These are phyloP conservation scores for Dimocarpus longan DNA, from an alignment of 345 rosid genomes.

Conservation along the genomic window DNA sequence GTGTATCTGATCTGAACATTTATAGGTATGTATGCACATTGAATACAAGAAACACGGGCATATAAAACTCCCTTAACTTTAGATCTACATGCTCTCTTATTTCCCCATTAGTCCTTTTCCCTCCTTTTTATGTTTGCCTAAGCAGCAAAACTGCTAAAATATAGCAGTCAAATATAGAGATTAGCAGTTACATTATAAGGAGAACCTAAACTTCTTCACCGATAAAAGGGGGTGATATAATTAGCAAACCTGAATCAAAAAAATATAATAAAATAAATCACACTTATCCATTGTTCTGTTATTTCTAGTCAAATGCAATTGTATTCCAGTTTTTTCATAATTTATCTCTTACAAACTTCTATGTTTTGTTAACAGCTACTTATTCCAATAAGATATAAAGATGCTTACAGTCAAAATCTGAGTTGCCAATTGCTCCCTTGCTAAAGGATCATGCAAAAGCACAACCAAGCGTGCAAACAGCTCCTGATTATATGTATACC, in stretches of 20 bases:
- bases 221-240: not conserved
- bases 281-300: slow-evolving; percentile 2
- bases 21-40: not conserved
- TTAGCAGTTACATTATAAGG: not conserved
- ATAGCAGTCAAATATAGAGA: not conserved
- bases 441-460: slow-evolving; percentile 93
- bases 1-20: not conserved
- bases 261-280: slow-evolving; percentile 2
- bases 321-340: not conserved
- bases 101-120: not conserved
- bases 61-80: not conserved
- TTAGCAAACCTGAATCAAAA: not conserved
- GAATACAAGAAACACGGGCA: not conserved
- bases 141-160: not conserved
- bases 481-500: slow-evolving; percentile 55
- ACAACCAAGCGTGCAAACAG: slow-evolving; percentile 92
- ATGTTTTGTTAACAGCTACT: not conserved
- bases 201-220: not conserved
- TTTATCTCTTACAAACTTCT: not conserved
- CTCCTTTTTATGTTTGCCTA: not conserved
- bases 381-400: not conserved
- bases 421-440: slow-evolving; percentile 82
- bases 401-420: slow-evolving; percentile 83
- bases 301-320: not conserved
- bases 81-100: not conserved